Conservation (phyloP, 1,284 basidiomycete species). For the Heliocybe sulcata region DNA sequence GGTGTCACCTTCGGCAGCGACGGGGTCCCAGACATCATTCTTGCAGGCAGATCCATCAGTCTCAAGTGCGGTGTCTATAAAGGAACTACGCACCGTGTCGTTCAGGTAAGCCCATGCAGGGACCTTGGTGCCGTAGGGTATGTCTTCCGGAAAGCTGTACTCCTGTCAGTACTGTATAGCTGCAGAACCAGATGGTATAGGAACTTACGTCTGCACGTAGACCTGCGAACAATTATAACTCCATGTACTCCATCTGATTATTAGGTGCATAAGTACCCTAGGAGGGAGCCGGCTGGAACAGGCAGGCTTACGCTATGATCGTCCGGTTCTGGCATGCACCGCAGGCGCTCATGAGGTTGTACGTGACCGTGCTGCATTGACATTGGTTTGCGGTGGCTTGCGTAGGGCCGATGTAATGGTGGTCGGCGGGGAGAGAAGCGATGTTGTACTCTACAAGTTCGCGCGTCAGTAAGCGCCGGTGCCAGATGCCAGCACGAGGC, state of each 20-base stretch:
- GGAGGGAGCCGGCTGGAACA: neutral
- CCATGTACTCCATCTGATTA: constrained; percentile 27
- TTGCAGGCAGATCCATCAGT: too few relatives aligned
- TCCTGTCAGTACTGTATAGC: neutral
- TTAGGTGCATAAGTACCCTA: neutral
- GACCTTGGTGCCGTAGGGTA: constrained; percentile 23
- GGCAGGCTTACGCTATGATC: constrained; percentile 5
- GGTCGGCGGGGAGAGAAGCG: constrained; percentile 20
- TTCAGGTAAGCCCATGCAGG: constrained; percentile 37
- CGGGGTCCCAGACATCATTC: constrained; percentile 4
- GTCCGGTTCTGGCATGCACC: constrained; percentile 24
- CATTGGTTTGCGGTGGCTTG: constrained; percentile 21
- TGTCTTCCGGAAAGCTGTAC: constrained; percentile 22
- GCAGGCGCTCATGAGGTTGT: constrained; percentile 31
- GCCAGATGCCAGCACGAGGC: neutral
- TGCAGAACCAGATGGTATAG: neutral
- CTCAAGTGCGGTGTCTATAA: too few relatives aligned
- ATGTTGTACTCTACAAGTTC: constrained; percentile 13
- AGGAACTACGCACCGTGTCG: constrained; percentile 21
- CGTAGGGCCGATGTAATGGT: constrained; percentile 29
- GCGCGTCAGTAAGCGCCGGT: neutral
- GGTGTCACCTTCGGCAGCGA: constrained; percentile 1
- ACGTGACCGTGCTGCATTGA: constrained; percentile 25
- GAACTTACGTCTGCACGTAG: constrained; percentile 3
- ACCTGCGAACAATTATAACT: constrained; percentile 22